Base-by-base conservation (phyloP, 805 yeast species). In the Candida coquimbonensis region DNA sequence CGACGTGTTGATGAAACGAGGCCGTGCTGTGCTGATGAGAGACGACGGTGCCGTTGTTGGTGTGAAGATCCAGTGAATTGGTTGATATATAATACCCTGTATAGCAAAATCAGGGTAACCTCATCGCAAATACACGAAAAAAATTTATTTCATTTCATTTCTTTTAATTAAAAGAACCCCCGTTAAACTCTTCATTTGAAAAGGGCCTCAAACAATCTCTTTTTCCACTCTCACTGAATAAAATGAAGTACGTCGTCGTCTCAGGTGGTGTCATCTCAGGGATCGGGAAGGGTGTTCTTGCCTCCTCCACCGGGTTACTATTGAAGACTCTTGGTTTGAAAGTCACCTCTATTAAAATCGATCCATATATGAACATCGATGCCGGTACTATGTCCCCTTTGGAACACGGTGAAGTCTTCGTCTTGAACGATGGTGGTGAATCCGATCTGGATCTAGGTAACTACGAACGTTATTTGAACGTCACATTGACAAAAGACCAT, bases 261-360 rank as follows among this genome's bases (percentile, higher is more conserved):
- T 90, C 98, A 49, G 99, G 99, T 67, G 99, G 99, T 78, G 99
- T 93, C 59, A 93, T 93, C 57, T 87, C 96, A 59, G 99, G 99
- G 71, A 93, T 93, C 65, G 99, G 99, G 66, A 93, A 93, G 67
- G 99, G 99, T 68, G 99, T 93, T 52, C 75, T 85, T 49, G 99
- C 99, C 50, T 89, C 97, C 33, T 88, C 97, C 49, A 93, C 98
- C 32, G 99, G 99, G 50, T 80, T 93, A 69, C 68, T 93, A 53
- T 77, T 93, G 68, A 93, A 93, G 68, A 90, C 99, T 36, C 71
- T 87, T 48, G 99, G 99, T 50, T 76, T 86, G 60, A 83, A 95
- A 63, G 98, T 91, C 51, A 91, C 99, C 5, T 89, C 98, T 14
- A 91, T 93, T 72, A 93, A 93, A 68, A 93, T 93, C 61, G 99